Base-by-base conservation (phyloP, 2,329 filamentous ascomycete genomes). In the Rhytidhysteron rufulum region DNA sequence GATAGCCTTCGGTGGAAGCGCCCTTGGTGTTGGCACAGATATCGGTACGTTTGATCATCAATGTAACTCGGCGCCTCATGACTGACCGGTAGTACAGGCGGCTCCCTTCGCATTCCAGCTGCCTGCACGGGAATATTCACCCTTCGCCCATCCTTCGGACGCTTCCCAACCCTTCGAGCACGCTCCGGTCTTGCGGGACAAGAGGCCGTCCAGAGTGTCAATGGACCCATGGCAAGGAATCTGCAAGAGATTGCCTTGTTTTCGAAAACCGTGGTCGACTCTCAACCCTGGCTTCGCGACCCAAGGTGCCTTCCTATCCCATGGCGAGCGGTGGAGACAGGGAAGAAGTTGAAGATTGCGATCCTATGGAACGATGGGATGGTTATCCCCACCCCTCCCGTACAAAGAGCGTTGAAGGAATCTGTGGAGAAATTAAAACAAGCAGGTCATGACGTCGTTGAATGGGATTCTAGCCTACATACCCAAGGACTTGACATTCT, bases 21-120 rank as follows among this genome's bases (percentile, higher is more conserved):
- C 74, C 1, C 45, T 84, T 1, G 83, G 83, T 8, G 68, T 84
- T 0, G 82, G 80, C 1, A 80, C 80, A 0, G 82, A 85, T 46
- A 83, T 85, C 39, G 74, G 73, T 44, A 22, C 16, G 25, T 31
- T 18, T 7, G 27, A 5, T 20, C 10, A 19, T 9, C 20, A 10
- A 19, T 10, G 20, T 19, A 6, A 17, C 4, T 29, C 13, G 8
- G 31, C 7, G 7, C 15, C 24, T 5, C 8, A 4, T 37, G 20
- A 37, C 4, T 16, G 10, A 17, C 15, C 10, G n/a, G 11, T 7
- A 40, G 27, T 44, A 29, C 57, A 55, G 71, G 72, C 1, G 79
- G 79, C 11, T 78, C 73, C 9, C 55, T 82, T 1, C 71, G 79
- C 11, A 75, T 74, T 20, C 72, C 72, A 11, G 78, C 78, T 17